Percentiles rank a stretch among this genome's conserved stretches.
Conservation (phyloP, 257 asterid species). For the Rhazya stricta region DNA sequence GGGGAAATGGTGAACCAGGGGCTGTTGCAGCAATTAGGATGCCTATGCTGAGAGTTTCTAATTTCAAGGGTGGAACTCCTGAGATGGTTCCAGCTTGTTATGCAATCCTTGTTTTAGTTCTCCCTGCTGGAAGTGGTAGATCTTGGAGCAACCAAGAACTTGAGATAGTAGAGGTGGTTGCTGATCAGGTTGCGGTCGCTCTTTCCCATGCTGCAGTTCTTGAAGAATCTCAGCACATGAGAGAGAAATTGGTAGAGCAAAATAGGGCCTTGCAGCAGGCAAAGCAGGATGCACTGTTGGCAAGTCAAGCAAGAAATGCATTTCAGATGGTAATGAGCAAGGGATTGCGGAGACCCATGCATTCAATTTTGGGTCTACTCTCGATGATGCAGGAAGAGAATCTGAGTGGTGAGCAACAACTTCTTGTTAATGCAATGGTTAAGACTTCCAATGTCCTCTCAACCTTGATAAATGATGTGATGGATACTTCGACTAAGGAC, state of each 20-base stretch:
- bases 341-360: constrained; percentile 88
- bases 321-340: constrained; percentile 83
- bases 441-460: constrained; percentile 71
- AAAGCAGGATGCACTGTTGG: constrained; percentile 73
- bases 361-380: constrained; percentile 71
- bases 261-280: constrained; percentile 76
- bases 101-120: constrained; percentile 81
- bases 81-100: constrained; percentile 80
- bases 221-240: constrained; percentile 81
- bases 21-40: constrained; percentile 86
- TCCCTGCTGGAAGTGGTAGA: constrained; percentile 57
- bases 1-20: constrained; percentile 49
- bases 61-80: constrained; percentile 85
- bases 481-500: constrained; percentile 65
- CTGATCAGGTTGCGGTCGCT: constrained; percentile 95
- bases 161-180: constrained; percentile 76
- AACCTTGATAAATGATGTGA: constrained; percentile 60
- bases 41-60: constrained; percentile 88
- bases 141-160: constrained; percentile 73
- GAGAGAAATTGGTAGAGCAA: constrained; percentile 68
- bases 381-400: constrained; percentile 68
- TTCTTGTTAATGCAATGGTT: constrained; percentile 62
- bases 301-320: constrained; percentile 74
- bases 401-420: constrained; percentile 52
- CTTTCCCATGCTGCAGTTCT: constrained; percentile 93